Evolutionary conservation across 805 yeast species (phyloP).

Genomic region (Starmera dryadoides): DNA sequence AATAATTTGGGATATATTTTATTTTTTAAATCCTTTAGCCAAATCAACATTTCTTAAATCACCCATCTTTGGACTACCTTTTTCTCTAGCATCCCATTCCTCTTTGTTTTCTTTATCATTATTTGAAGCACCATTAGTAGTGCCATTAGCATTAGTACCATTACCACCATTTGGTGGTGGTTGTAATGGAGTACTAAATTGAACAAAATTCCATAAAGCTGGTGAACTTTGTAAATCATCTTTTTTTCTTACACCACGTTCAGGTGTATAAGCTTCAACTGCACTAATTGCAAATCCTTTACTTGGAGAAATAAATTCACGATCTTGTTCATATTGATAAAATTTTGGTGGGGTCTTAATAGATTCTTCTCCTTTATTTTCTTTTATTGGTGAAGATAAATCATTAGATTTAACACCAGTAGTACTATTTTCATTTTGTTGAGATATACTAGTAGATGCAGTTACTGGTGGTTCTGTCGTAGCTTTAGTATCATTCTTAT

Average conservation of each 20-base stretch:
- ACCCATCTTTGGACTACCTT: conserved; percentile 20
- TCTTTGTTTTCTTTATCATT: conserved; percentile 6
- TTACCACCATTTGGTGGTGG: conserved; percentile 10
- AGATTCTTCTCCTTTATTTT: conserved; percentile 1
- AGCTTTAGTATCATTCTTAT: too few relatives aligned
- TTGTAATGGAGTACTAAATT: conserved; percentile 44
- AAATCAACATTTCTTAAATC: conserved; percentile 41
- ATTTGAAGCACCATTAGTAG: conserved; percentile 17
- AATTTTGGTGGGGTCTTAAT: conserved; percentile 7
- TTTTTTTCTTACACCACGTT: conserved; percentile 32
- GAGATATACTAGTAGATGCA: conserved; percentile 3
- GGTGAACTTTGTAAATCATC: conserved; percentile 49
- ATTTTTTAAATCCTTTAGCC: conserved; percentile 36
- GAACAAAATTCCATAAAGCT: conserved; percentile 90
- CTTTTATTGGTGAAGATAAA: conserved; percentile 12
- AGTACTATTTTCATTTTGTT: conserved; percentile 1
- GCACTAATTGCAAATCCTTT: conserved; percentile 41
- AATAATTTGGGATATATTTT: too few relatives aligned
- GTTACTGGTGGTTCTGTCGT: neutral
- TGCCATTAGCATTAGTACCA: conserved; percentile 6
- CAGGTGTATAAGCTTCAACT: conserved; percentile 62
- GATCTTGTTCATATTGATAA: conserved; percentile 5
- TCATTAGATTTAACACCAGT: neutral
- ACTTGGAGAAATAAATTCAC: conserved; percentile 24
- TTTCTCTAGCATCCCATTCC: conserved; percentile 1